Evolutionary conservation across 495 filamentous ascomycete genomes (phyloP), one percentile per base, ranked within the genome.

Genomic region (Neurospora sp.): DNA sequence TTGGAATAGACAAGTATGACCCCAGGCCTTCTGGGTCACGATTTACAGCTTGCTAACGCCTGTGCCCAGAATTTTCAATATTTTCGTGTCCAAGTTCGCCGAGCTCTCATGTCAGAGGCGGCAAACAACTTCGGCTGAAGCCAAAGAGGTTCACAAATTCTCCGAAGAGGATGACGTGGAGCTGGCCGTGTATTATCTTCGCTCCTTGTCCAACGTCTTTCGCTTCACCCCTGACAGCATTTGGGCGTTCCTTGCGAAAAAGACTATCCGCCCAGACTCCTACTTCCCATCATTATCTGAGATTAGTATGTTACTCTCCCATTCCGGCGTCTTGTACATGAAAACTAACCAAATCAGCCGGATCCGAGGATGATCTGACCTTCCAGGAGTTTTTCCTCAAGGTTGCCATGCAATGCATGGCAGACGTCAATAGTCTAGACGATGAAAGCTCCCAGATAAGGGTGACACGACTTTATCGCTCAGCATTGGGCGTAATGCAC

Each of bases 161-260:
- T 74, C 77, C 5, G 79, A 79, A 45, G 84, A 87, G 39, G 90
- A 93, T 76, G 92, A 96, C 76, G 85, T 93, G 54, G 90, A 91
- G 73, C 85, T 94, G 71, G 92, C 89, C 73, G 83, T 91, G 15
- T 97, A 98, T 79, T 90, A 96, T 76, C 79, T 97, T 19, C 89
- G 89, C 74, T 91, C 91, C 3, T 80, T 96, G 0, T 90, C 90
- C 19, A 93, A 92, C 74, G 83, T 95, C 39, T 82, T 96, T 42
- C 83, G 85, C 59, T 89, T 86, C 82, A 86, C 89, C 4, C 88
- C 90, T 13, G 86, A 87, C 69, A 83, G 83, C 40, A 85, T 88
- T 38, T 91, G 91, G 89, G 82, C 84, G n/a, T 84, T 87, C 0
- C 81, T 93, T 8, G 88, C 89, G 19, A 82, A 84, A 45, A 83